A percentile compares a stretch with the other conserved stretches of the same genome.
Conservation (phyloP, 176 grass and related monocot genomes). For the Leersia perrieri region DNA sequence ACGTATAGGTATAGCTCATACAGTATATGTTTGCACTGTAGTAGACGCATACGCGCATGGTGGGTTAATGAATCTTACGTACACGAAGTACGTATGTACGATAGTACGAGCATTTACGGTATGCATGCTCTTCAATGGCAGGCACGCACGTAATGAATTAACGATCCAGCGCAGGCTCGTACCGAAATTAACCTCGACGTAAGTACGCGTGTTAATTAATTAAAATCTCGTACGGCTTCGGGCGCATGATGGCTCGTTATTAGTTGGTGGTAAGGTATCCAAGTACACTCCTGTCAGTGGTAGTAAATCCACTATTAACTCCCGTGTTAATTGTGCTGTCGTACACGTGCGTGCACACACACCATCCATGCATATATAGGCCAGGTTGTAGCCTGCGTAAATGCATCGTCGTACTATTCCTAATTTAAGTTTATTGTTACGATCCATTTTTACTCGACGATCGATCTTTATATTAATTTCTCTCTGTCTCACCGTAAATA, state of each 20-base stretch:
- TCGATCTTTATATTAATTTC: too few relatives aligned
- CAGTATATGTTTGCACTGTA: too few relatives aligned
- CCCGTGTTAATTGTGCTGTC: conserved; percentile 14
- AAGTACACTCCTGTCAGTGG: conserved; percentile 21
- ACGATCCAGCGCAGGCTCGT: neutral
- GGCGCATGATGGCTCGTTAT: conserved; percentile 8
- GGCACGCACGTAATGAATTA: neutral
- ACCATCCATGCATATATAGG: neutral
- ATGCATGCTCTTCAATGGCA: neutral
- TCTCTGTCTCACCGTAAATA: too few relatives aligned
- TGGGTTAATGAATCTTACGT: too few relatives aligned
- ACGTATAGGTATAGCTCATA: too few relatives aligned
- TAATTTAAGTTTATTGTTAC: too few relatives aligned
- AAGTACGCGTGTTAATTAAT: neutral
- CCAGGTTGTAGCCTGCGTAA: neutral
- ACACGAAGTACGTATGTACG: too few relatives aligned
- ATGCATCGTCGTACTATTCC: too few relatives aligned
- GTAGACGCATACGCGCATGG: too few relatives aligned
- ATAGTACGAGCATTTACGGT: neutral
- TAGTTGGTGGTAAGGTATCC: neutral
- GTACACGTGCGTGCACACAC: neutral
- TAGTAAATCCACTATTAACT: neutral
- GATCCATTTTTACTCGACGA: too few relatives aligned
- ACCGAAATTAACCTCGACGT: neutral
- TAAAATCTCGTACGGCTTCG: neutral